Evolutionary conservation across 768 basidiomycete genomes (phyloP).

Genomic region (Pulveroboletus sp.): DNA sequence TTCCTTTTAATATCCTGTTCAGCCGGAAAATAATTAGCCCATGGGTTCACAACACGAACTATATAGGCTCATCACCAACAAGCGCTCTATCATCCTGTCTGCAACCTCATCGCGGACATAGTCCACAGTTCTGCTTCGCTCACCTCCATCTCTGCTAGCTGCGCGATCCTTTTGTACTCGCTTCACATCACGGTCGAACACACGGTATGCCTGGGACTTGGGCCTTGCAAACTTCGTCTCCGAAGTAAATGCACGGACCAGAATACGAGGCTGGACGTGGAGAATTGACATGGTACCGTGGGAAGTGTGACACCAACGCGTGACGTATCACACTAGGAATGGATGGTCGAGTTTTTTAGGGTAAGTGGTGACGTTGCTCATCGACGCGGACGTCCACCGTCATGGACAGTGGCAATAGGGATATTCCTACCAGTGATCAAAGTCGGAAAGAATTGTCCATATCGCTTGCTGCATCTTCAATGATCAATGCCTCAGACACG

Average conservation of each 20-base stretch:
- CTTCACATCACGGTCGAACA: conserved; percentile 85
- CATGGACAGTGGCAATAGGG: conserved; percentile 15
- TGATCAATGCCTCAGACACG: conserved; percentile 21
- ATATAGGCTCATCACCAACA: conserved; percentile 52
- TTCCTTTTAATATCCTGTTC: conserved; percentile 84
- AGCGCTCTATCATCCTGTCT: conserved; percentile 83
- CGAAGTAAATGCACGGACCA: conserved; percentile 44
- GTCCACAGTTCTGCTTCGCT: conserved; percentile 74
- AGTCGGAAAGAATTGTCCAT: conserved; percentile 10
- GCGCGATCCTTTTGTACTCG: conserved; percentile 73
- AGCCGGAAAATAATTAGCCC: neutral
- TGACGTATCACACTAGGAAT: conserved; percentile 8
- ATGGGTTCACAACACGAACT: neutral
- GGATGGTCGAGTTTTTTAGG: neutral
- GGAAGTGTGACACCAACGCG: conserved; percentile 15
- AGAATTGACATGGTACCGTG: conserved; percentile 15
- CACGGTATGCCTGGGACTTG: conserved; percentile 55
- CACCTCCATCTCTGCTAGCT: conserved; percentile 50
- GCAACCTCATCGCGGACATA: conserved; percentile 90
- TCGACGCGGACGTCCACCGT: neutral
- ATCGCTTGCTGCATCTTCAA: conserved; percentile 20
- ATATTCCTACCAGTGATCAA: conserved; percentile 5
- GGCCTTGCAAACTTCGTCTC: conserved; percentile 39
- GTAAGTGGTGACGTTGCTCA: neutral
- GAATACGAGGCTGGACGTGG: conserved; percentile 1